A percentile compares a stretch with the other conserved stretches of the same genome.
Conservation (phyloP, 148 eudicot species). For the Amaranthus hypochondriacus region DNA sequence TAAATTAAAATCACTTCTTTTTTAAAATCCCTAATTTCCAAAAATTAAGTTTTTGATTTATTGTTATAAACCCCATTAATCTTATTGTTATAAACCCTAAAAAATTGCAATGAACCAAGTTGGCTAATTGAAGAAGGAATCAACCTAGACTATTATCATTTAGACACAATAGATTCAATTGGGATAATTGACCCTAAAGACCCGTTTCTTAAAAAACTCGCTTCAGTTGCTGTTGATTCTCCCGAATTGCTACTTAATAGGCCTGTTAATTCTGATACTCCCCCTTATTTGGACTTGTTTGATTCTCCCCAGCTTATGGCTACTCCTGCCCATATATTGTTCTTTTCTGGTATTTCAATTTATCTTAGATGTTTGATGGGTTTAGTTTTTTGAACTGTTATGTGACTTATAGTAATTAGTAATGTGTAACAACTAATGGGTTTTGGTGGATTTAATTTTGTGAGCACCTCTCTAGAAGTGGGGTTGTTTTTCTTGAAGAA, state of each 20-base stretch:
- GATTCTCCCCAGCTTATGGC: constrained; percentile 71
- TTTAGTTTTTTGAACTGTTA: background rate
- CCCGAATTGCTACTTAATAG: constrained; percentile 58
- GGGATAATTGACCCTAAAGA: constrained; percentile 61
- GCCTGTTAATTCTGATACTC: constrained; percentile 37
- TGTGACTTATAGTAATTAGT: background rate
- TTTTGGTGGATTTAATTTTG: background rate
- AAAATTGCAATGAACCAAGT: too few species aligned
- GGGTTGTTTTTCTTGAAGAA: too few species aligned
- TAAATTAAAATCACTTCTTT: too few species aligned
- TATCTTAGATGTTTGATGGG: background rate
- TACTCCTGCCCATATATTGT: constrained; percentile 57
- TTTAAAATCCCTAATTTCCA: too few species aligned
- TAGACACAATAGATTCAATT: too few species aligned
- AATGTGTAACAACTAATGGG: background rate
- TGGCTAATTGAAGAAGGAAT: too few species aligned
- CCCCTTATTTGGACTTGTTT: constrained; percentile 58
- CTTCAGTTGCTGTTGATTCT: constrained; percentile 48
- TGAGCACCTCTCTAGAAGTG: background rate
- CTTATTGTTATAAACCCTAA: too few species aligned
- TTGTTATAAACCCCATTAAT: too few species aligned
- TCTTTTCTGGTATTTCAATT: background rate
- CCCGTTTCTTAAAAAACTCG: constrained; percentile 60
- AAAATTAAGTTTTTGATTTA: too few species aligned
- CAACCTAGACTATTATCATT: too few species aligned